These are phyloP conservation scores for Colletotrichum lini DNA, from an alignment of 2,329 filamentous ascomycete species.

Conservation along the genomic window DNA sequence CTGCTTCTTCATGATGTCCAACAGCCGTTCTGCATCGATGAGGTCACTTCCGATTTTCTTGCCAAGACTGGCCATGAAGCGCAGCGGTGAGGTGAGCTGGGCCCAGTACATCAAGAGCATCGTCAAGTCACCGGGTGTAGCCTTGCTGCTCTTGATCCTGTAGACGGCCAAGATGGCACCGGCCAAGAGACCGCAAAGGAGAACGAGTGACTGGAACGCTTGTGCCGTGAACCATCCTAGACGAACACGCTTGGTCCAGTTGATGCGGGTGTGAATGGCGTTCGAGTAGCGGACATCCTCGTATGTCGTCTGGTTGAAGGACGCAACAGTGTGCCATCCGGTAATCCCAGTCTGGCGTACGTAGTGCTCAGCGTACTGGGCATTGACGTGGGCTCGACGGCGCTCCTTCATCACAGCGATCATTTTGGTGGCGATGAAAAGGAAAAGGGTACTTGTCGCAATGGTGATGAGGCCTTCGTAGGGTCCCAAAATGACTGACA, in stretches of 20 bases:
- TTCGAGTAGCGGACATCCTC: slow-evolving; percentile 68
- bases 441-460: slow-evolving; percentile 69
- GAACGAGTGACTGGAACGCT: slow-evolving; percentile 63
- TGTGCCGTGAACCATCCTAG: slow-evolving; percentile 40
- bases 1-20: slow-evolving; percentile 71
- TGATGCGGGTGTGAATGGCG: slow-evolving; percentile 56
- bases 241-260: slow-evolving; percentile 39
- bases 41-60: slow-evolving; percentile 70
- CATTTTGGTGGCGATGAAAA: slow-evolving; percentile 67
- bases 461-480: slow-evolving; percentile 76
- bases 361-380: slow-evolving; percentile 69
- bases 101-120: slow-evolving; percentile 82
- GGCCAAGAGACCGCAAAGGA: slow-evolving; percentile 79
- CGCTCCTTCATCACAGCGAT: slow-evolving; percentile 65
- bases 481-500: slow-evolving; percentile 70
- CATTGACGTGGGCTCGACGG: slow-evolving; percentile 66
- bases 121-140: slow-evolving; percentile 77
- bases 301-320: slow-evolving; percentile 72
- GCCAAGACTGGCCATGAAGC: slow-evolving; percentile 75
- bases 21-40: slow-evolving; percentile 70
- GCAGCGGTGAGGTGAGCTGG: slow-evolving; percentile 78
- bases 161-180: slow-evolving; percentile 73
- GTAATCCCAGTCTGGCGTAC: slow-evolving; percentile 69
- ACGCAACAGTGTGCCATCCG: slow-evolving; percentile 72
- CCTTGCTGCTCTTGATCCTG: slow-evolving; percentile 74